Evolutionary conservation across 108 stramenopile genomes (phyloP).

Genomic region (Ochromonas danica): DNA sequence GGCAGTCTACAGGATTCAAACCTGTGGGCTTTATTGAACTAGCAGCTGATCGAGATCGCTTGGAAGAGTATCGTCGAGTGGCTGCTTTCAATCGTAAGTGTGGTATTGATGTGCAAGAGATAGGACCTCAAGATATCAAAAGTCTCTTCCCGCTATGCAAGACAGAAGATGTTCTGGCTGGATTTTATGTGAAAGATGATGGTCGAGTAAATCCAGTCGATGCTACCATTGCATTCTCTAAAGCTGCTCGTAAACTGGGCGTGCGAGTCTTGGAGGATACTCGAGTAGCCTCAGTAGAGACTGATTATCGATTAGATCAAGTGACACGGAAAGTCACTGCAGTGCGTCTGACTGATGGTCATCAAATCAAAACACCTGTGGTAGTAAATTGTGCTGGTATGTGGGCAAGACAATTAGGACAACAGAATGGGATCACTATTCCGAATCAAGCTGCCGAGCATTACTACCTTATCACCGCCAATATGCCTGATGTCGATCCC

Average conservation of each 20-base stretch:
- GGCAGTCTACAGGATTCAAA: conserved; percentile 62
- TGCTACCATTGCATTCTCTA: conserved; percentile 65
- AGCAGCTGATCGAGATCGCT: conserved; percentile 59
- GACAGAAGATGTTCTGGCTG: conserved; percentile 61
- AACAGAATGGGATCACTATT: conserved; percentile 39
- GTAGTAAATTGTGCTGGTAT: conserved; percentile 76
- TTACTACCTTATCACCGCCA: conserved; percentile 73
- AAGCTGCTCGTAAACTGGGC: conserved; percentile 55
- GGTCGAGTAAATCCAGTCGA: conserved; percentile 75
- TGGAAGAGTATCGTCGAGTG: conserved; percentile 65
- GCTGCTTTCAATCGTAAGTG: conserved; percentile 69
- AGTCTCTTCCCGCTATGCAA: conserved; percentile 57
- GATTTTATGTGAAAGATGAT: conserved; percentile 67
- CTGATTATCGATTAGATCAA: neutral
- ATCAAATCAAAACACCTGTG: conserved; percentile 50
- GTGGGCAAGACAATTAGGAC: conserved; percentile 72
- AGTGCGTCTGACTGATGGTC: conserved; percentile 44
- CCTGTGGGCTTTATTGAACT: conserved; percentile 70
- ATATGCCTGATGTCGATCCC: conserved; percentile 64
- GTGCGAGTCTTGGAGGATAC: conserved; percentile 54
- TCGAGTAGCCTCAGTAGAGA: conserved; percentile 42
- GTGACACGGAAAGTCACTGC: conserved; percentile 45
- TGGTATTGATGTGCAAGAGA: conserved; percentile 69
- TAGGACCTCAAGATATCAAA: conserved; percentile 57
- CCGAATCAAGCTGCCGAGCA: conserved; percentile 83